Evolutionary conservation across 2,329 filamentous ascomycete genomes (phyloP).

Genomic region (Colletotrichum lentis): DNA sequence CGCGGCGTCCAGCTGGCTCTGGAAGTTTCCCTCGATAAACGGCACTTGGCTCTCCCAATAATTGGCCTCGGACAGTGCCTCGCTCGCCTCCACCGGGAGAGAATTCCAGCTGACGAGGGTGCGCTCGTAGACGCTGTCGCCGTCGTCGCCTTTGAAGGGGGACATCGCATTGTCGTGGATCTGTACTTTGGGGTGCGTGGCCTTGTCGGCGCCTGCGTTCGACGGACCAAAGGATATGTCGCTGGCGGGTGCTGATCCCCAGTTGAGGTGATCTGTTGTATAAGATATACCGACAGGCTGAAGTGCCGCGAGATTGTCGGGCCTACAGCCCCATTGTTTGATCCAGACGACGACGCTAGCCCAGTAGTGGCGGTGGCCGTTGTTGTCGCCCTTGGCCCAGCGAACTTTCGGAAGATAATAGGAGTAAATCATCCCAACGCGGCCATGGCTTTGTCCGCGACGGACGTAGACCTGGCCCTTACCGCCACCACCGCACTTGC

Average conservation of each 20-base stretch:
- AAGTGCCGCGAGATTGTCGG: neutral
- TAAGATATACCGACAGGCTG: conserved; percentile 11
- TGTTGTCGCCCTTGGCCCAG: neutral
- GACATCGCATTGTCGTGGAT: neutral
- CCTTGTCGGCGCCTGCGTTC: neutral
- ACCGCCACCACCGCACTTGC: neutral
- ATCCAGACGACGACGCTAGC: conserved; percentile 13
- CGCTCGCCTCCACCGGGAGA: neutral
- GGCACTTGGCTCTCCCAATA: conserved; percentile 9
- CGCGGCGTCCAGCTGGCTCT: conserved; percentile 1
- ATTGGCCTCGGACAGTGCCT: neutral
- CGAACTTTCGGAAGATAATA: conserved; percentile 12
- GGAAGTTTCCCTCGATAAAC: neutral
- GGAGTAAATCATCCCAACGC: conserved; percentile 1
- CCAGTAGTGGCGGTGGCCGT: conserved; percentile 21
- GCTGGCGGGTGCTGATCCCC: neutral
- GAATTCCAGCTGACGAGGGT: conserved; percentile 3
- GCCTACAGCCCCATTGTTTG: neutral
- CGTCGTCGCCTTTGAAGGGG: neutral
- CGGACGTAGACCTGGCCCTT: conserved; percentile 2
- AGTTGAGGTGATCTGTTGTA: neutral
- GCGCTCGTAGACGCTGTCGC: neutral
- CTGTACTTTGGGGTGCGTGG: neutral
- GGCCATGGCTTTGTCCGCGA: neutral
- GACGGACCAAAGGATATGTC: neutral